Base-by-base conservation (phyloP, 768 basidiomycete genomes). In the Xerocomellus intermedius region DNA sequence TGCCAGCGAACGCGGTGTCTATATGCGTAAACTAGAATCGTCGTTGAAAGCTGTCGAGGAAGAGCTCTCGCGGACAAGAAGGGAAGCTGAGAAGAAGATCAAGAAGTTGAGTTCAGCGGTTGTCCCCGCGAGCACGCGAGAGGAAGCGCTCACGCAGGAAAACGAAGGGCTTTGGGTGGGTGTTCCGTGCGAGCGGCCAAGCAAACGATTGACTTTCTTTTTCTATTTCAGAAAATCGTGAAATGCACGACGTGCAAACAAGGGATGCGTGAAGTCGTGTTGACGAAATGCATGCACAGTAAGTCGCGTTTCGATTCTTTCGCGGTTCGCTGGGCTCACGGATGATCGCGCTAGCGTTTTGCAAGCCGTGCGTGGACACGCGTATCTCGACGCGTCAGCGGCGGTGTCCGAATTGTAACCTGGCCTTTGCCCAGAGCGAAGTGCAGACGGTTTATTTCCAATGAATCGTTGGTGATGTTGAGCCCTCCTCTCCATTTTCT, bases 201-300 rank as follows among this genome's bases (percentile, higher is more conserved):
- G 37, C 13, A 30, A 51, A 21, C 5, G 7, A 22, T n/a, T 43
- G 22, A 55, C 19, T 28, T 22, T 8, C 14, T 17, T 8, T 8
- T 30, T 5, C 19, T 3, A 5, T 24, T 4, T 6, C 26, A 95
- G 94, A 80, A 79, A 68, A 76, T 97, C 38, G 80, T 98, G 32
- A 86, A 90, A 67, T 98, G 96, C 69, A 90, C 91, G 13, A 94
- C 89, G 6, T 98, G 96, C 74, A 82, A 83, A 50, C 78, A 79
- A 53, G 79, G 83, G 55, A 85, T 94, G 74, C 86, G 93, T 19
- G 82, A 84, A 45, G 87, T 87, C 5, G 82, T 93, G 37, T 81
- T 96, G 57, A 87, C 84, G 33, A 94, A 92, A 69, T 96, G 94
- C 77, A 86, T 89, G 82, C 94, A 96, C 68, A 91, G 93, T 94